phyloP scores from a whole-genome alignment of 2,329 filamentous ascomycete species.

The Sclerotinia trifoliorum region DNA sequence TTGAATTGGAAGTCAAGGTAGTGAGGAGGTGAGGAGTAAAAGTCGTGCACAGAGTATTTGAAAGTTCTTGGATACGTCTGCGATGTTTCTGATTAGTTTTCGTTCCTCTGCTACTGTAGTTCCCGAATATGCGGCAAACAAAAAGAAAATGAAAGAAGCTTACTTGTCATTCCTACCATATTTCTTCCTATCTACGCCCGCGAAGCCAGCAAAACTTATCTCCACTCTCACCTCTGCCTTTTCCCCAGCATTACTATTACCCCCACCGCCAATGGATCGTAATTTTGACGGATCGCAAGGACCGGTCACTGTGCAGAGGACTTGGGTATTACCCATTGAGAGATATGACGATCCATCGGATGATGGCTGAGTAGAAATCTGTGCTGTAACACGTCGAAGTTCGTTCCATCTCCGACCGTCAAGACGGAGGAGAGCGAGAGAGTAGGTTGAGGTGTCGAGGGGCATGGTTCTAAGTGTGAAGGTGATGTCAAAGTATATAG shows the following conservation, averaged over 20 bases:
- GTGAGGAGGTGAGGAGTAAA: slow-evolving; percentile 78
- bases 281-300: slow-evolving; percentile 63
- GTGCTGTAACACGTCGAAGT: slow-evolving; percentile 80
- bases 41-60: slow-evolving; percentile 73
- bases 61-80: slow-evolving; percentile 78
- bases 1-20: slow-evolving; percentile 84
- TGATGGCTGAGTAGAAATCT: slow-evolving; percentile 88
- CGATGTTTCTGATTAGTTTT: slow-evolving; percentile 17
- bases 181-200: slow-evolving; percentile 79
- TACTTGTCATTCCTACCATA: slow-evolving; percentile 76
- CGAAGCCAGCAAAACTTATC: slow-evolving; percentile 84
- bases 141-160: slow-evolving; percentile 37
- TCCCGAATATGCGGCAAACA: too few species aligned
- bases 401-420: slow-evolving; percentile 96
- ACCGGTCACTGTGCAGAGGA: slow-evolving; percentile 88
- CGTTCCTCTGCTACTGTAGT: neutral
- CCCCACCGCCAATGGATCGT: slow-evolving; percentile 45
- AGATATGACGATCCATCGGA: slow-evolving; percentile 92
- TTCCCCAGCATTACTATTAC: slow-evolving; percentile 40
- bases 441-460: slow-evolving; percentile 90
- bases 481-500: neutral
- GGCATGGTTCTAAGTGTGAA: slow-evolving; percentile 55
- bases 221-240: slow-evolving; percentile 74
- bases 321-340: slow-evolving; percentile 96
- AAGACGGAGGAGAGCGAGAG: slow-evolving; percentile 76